Base-by-base conservation (phyloP, 805 yeast genomes). In the Candida cerambycidarum region DNA sequence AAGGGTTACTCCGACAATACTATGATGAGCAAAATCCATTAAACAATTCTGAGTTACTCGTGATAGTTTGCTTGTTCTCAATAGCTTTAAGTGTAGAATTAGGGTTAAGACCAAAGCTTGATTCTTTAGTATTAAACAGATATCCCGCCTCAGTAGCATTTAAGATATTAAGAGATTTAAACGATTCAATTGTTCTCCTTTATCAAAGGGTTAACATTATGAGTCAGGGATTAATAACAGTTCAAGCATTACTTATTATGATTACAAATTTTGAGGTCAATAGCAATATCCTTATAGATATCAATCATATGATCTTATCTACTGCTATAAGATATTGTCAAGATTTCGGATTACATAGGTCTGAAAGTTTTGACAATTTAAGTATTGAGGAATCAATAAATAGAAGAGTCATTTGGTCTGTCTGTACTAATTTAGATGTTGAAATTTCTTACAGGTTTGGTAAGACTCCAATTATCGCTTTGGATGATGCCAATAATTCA, bases 161-260 rank as follows among this genome's bases (percentile, higher is more conserved):
- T 3, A 30, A 29, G 3, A 38, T 55, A 19, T 54, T 53, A 38
- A 41, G 44, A 15, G 33, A 42, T 5, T 44, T 61, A 12, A 32
- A 57, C 24, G 49, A 50, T 44, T 51, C 55, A 32, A 59, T 79
- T 1, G 54, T 80, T 14, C 73, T 60, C 50, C 81, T 76, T 51
- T 82, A 73, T 47, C 79, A 77, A 50, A 67, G 78, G 43, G 56
- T 79, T 5, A 60, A 73, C 5, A 61, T 76, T 2, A 53, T 72
- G 18, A 73, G 77, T 46, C 82, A 77, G 45, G 83, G 82, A 9
- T 38, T 76, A 0, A 63, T 61, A 28, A 70, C 81, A 2, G 58
- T 80, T 11, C 79, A 71, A 52, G 85, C 77, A 0, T 60, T 80
- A 9, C 46, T 83, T 15, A 50, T 82, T 15, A 57, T 83, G 36